phyloP scores from a whole-genome alignment of 805 yeast species.

The Yarrowia keelungensis region DNA sequence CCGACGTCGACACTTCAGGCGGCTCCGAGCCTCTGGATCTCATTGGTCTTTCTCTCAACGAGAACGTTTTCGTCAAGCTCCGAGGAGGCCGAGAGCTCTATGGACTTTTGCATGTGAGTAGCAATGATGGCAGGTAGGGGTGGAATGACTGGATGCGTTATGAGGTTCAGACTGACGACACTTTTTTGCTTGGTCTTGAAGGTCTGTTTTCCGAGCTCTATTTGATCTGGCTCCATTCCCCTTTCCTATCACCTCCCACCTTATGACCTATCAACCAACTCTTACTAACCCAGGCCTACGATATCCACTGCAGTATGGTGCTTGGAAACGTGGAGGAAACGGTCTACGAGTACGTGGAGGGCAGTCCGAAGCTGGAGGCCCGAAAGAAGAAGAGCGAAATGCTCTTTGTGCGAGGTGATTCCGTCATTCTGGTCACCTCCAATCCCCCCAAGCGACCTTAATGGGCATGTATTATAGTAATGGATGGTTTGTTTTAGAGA shows the following conservation, averaged over 20 bases:
- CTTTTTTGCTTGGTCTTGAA: no score
- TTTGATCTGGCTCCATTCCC: no score
- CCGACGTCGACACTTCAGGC: conserved; percentile 39
- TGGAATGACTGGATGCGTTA: no score
- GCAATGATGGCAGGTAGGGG: neutral
- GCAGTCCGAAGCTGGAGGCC: conserved; percentile 52
- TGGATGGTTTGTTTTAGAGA: conserved; percentile 22
- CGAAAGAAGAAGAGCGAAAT: conserved; percentile 72
- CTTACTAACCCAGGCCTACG: conserved; percentile 65
- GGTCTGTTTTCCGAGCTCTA: no score
- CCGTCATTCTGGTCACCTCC: conserved; percentile 82
- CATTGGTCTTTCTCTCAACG: conserved; percentile 85
- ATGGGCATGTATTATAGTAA: conserved; percentile 31
- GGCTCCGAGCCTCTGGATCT: conserved; percentile 85
- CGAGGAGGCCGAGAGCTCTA: conserved; percentile 93
- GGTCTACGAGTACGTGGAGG: conserved; percentile 64
- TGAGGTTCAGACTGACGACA: no score
- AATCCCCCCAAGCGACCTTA: conserved; percentile 37
- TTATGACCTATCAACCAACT: neutral
- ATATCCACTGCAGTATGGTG: conserved; percentile 95
- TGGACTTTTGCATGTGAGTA: conserved; percentile 80
- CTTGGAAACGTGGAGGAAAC: conserved; percentile 91
- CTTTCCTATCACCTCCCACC: no score
- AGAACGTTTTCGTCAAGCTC: conserved; percentile 81
- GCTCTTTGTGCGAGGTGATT: conserved; percentile 97